phyloP scores from a whole-genome alignment of 257 asterid genomes.

The Anisodus acutangulus region DNA sequence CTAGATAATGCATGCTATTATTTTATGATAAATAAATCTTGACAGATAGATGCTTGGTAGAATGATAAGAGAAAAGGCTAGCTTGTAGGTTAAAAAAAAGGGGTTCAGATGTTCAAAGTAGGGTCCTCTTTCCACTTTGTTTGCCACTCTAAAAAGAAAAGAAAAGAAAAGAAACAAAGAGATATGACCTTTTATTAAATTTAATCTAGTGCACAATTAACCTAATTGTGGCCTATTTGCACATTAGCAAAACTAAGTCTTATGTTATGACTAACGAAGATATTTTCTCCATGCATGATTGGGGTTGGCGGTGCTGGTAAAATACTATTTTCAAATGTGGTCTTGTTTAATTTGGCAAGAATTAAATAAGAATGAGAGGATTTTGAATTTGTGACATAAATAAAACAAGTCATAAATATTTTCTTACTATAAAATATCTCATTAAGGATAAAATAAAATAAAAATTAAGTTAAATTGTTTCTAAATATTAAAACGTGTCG shows the following conservation, averaged over 20 bases:
- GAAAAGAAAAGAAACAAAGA: not conserved
- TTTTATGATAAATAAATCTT: not conserved
- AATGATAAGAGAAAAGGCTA: constrained; percentile 20
- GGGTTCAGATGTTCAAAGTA: constrained; percentile 33
- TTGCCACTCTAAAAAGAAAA: constrained; percentile 28
- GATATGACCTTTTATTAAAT: not conserved
- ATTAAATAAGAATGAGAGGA: no score
- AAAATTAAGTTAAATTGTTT: no score
- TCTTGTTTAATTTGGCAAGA: no score
- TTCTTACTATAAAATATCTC: no score
- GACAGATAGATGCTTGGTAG: constrained; percentile 33
- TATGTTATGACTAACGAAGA: not conserved
- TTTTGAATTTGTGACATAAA: no score
- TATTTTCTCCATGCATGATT: constrained; percentile 21
- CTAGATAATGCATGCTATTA: constrained; percentile 16
- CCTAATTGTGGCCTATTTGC: constrained; percentile 25
- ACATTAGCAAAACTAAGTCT: not conserved
- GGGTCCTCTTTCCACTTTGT: constrained; percentile 38
- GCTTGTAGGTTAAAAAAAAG: constrained; percentile 27
- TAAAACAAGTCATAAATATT: no score
- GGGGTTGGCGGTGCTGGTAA: not conserved
- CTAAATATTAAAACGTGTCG: no score
- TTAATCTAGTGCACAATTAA: not conserved
- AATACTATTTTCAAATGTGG: no score
- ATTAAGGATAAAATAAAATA: no score